These are phyloP conservation scores for Psilocybe subaeruginosa DNA, from an alignment of 768 basidiomycete species.

Conservation along the genomic window DNA sequence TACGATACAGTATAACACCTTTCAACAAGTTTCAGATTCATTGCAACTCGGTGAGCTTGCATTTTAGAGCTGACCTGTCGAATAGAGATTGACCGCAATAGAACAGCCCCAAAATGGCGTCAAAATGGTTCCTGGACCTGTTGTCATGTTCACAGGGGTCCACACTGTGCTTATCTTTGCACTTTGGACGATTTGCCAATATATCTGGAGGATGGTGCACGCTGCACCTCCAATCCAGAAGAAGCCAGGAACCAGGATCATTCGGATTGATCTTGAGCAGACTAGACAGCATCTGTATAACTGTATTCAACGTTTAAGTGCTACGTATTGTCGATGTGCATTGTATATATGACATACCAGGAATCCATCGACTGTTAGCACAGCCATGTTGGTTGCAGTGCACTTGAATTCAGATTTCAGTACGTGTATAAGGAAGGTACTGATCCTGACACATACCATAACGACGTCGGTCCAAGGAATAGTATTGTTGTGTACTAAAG, in stretches of 20 bases:
- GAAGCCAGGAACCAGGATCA: background rate
- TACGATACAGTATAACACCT: slow-evolving; percentile 9
- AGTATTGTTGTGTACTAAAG: background rate
- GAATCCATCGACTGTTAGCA: slow-evolving; percentile 6
- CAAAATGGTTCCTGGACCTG: slow-evolving; percentile 6
- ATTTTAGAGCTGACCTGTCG: slow-evolving; percentile 1
- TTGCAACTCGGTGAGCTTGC: too few relatives aligned
- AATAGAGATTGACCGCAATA: slow-evolving; percentile 5
- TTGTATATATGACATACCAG: background rate
- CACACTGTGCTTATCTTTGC: background rate
- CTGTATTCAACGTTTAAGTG: background rate
- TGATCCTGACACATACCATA: background rate
- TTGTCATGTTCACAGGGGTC: slow-evolving; percentile 12
- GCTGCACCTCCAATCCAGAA: slow-evolving; percentile 7
- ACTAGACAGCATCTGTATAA: slow-evolving; percentile 11
- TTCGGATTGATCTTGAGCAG: background rate
- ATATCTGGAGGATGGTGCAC: slow-evolving; percentile 9
- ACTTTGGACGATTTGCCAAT: slow-evolving; percentile 12
- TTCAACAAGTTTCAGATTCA: too few relatives aligned
- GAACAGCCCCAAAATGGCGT: slow-evolving; percentile 8
- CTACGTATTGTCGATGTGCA: too few relatives aligned
- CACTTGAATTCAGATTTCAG: background rate
- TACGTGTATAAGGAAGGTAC: background rate
- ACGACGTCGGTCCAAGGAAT: slow-evolving; percentile 8
- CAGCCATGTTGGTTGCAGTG: background rate